Evolutionary conservation across 306 rosid species (phyloP).

Genomic region (Prunus campanulata): DNA sequence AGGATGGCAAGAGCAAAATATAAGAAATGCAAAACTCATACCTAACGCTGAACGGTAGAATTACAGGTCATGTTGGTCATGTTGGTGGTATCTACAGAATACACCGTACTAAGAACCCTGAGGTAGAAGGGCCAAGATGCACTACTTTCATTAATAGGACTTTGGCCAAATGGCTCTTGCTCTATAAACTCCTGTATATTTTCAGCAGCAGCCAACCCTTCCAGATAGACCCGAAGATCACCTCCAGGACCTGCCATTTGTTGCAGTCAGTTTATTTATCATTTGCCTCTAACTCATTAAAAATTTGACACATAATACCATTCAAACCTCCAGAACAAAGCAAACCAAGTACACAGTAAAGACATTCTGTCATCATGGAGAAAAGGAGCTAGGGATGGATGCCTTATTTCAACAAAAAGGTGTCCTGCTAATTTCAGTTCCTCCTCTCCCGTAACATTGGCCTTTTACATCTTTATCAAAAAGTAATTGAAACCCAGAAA

Average conservation of each 20-base stretch:
- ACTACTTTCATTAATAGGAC: constrained; percentile 38
- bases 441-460: background rate
- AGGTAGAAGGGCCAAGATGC: constrained; percentile 63
- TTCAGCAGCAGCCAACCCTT: constrained; percentile 50
- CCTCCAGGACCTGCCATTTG: constrained; percentile 56
- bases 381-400: background rate
- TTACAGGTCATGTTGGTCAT: background rate
- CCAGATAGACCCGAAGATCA: constrained; percentile 50
- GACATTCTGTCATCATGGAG: background rate
- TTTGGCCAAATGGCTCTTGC: constrained; percentile 64
- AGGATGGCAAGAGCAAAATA: background rate
- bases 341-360: constrained; percentile 1
- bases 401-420: background rate
- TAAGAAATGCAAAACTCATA: background rate
- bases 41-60: background rate
- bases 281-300: background rate
- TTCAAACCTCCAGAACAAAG: background rate
- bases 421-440: background rate
- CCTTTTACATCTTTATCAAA: background rate
- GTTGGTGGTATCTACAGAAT: constrained; percentile 18
- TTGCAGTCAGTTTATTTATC: background rate
- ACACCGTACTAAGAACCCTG: constrained; percentile 31
- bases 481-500: background rate
- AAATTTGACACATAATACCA: background rate
- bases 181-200: constrained; percentile 44